These are phyloP conservation scores for Tylopilus rubrobrunneus DNA, from an alignment of 768 basidiomycete genomes.

Conservation along the genomic window DNA sequence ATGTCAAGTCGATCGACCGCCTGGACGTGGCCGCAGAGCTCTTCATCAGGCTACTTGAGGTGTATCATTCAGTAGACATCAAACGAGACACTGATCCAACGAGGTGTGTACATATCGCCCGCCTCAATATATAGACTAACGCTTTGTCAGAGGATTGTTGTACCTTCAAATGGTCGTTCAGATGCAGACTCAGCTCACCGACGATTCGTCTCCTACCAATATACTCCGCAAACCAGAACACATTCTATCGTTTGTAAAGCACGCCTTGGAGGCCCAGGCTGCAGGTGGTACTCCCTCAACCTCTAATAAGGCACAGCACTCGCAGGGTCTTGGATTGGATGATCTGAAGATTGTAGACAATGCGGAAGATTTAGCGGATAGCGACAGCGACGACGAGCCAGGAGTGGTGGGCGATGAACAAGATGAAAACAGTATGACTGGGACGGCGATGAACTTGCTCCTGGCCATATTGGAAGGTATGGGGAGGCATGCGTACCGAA, in stretches of 20 bases:
- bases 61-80: conserved; percentile 44
- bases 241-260: conserved; percentile 78
- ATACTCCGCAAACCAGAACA: conserved; percentile 63
- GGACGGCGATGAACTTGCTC: conserved; percentile 76
- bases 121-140: background rate
- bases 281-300: background rate
- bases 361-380: conserved; percentile 40
- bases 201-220: conserved; percentile 48
- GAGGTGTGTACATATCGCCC: conserved; percentile 13
- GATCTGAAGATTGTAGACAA: conserved; percentile 38
- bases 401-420: conserved; percentile 35
- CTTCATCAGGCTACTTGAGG: conserved; percentile 71
- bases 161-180: conserved; percentile 79
- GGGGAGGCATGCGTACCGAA: background rate
- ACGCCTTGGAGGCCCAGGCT: conserved; percentile 55
- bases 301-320: conserved; percentile 1
- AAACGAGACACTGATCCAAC: conserved; percentile 20
- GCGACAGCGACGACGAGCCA: conserved; percentile 54
- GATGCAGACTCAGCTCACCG: conserved; percentile 69
- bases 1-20: conserved; percentile 62
- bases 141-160: conserved; percentile 52
- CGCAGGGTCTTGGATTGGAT: conserved; percentile 27
- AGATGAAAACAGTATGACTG: conserved; percentile 60
- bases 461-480: conserved; percentile 85
- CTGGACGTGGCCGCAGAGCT: conserved; percentile 67